Evolutionary conservation across 148 eudicot species (phyloP), one percentile per base, ranked within the genome.

Genomic region (Vaccinium corymbosum): DNA sequence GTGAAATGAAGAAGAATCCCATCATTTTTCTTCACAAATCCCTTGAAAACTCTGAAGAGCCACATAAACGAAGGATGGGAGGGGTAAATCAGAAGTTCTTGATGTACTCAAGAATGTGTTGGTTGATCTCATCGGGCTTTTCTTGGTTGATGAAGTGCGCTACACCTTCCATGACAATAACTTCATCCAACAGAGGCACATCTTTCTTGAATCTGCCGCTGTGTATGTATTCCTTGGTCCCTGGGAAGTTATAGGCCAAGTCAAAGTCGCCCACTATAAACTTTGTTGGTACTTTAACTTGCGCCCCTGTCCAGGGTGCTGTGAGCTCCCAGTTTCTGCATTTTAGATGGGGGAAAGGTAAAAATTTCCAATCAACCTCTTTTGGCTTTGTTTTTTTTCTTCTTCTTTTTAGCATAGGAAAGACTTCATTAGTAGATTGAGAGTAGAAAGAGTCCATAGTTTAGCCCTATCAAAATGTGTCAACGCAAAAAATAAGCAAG

Each of bases 181-280:
- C 73, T 78, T 89, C 88, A 22, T 86, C 85, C 82, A 90, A 59
- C 70, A 83, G 50, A 0, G 90, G 91, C 51, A 86, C 88, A 50
- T 86, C 59, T 32, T 79, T 84, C 59, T 88, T 78, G 66, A 90
- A 86, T 17, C 87, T 86, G 10, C 89, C 91, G 10, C 70, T 84
- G 14, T 89, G 82, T 79, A 89, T 76, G 72, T 87, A 87, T 17
- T 90, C 89, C 66, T 87, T 87, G 2, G 76, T 17, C 0, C 89
- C 92, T 14, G 88, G 89, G 16, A 81, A 77, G 51, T 85, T 72
- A 70, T 89, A 89, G 7, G 80, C 85, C 76, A 90, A 52, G 80
- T 90, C 92, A 1, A 70, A 19, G 10, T 89, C 92, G 1, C 92
- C 92, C 29, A 90, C 89, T 7, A 90, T 80, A 55, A 88, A 90